phyloP scores from a whole-genome alignment of 345 rosid genomes.

The Gossypium thurberi region DNA sequence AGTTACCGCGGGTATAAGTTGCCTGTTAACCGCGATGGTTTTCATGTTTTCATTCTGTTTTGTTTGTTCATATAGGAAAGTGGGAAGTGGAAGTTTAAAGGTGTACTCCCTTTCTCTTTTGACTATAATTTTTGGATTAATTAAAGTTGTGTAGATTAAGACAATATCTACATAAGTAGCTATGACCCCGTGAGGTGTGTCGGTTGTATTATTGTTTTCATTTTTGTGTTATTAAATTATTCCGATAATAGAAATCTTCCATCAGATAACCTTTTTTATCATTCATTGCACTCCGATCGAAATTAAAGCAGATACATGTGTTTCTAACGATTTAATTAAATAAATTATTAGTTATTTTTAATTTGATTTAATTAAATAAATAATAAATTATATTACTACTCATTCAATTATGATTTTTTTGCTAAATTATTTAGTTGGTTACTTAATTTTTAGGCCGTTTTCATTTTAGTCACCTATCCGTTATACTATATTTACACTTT shows the following conservation, averaged over 20 bases:
- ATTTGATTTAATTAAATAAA: too few species aligned
- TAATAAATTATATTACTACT: too few species aligned
- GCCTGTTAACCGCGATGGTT: not conserved
- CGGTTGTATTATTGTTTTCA: not conserved
- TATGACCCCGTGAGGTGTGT: not conserved
- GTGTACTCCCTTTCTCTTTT: not conserved
- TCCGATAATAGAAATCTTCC: not conserved
- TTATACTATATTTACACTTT: too few species aligned
- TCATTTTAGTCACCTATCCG: too few species aligned
- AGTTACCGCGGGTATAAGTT: not conserved
- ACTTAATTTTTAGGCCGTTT: too few species aligned
- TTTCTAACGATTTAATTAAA: too few species aligned
- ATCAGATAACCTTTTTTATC: not conserved
- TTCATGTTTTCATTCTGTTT: not conserved
- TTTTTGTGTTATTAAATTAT: not conserved
- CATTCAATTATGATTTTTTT: too few species aligned
- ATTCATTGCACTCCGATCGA: too few species aligned
- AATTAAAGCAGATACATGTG: too few species aligned
- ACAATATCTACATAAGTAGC: not conserved
- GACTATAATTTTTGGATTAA: not conserved
- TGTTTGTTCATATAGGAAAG: not conserved
- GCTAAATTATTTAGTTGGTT: too few species aligned
- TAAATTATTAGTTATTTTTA: too few species aligned
- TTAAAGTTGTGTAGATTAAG: not conserved
- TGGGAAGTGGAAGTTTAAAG: not conserved